These are phyloP conservation scores for Corynascus novoguineensis DNA, from an alignment of 495 filamentous ascomycete genomes.

Conservation along the genomic window DNA sequence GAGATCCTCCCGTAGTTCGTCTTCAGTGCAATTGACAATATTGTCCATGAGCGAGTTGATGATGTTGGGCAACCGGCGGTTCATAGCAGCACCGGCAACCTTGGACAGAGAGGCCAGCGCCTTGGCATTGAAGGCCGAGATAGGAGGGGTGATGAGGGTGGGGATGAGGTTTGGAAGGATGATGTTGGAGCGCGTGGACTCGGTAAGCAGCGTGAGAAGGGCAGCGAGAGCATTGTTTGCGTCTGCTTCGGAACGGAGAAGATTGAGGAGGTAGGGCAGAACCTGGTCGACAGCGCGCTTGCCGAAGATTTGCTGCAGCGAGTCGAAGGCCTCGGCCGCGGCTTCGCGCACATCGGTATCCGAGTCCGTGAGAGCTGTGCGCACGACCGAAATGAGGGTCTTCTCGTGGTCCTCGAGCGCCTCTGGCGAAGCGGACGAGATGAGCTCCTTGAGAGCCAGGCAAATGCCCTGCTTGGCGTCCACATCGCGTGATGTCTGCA, in stretches of 20 bases:
- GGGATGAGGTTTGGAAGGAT: constrained; percentile 95
- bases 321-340: constrained; percentile 94
- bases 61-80: constrained; percentile 78
- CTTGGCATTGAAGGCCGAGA: constrained; percentile 87
- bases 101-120: constrained; percentile 87
- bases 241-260: constrained; percentile 76
- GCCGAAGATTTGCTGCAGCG: constrained; percentile 85
- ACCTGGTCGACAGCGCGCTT: constrained; percentile 94
- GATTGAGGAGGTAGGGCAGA: constrained; percentile 80
- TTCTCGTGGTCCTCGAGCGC: constrained; percentile 91
- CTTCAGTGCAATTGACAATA: constrained; percentile 72
- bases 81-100: constrained; percentile 85
- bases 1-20: constrained; percentile 67
- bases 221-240: constrained; percentile 91
- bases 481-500: constrained; percentile 81
- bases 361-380: constrained; percentile 84
- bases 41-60: constrained; percentile 91
- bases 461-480: constrained; percentile 97
- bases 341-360: constrained; percentile 89
- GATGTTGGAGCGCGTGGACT: constrained; percentile 88
- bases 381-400: constrained; percentile 87
- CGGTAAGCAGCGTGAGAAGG: constrained; percentile 85
- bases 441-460: constrained; percentile 88
- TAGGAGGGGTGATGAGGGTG: constrained; percentile 82
- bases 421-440: constrained; percentile 83